Evolutionary conservation across 139 green algal species (phyloP).

Genomic region (Chlamydomonas schloesseri): DNA sequence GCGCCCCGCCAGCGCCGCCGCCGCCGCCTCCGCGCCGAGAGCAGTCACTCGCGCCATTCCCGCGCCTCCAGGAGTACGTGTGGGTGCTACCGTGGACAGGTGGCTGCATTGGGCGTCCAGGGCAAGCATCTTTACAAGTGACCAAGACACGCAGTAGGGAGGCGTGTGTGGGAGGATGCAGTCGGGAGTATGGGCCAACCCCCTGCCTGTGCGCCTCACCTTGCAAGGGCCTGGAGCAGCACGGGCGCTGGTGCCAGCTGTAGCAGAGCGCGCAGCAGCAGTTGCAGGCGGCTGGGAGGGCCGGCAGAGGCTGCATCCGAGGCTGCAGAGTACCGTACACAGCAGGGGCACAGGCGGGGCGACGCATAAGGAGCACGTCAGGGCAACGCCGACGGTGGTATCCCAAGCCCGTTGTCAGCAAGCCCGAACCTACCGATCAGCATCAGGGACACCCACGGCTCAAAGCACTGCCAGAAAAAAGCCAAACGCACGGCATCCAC

Average conservation of each 20-base stretch:
- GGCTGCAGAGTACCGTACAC: background rate
- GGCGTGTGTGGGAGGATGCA: too few relatives aligned
- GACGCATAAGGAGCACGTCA: background rate
- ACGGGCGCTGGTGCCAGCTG: constrained; percentile 21
- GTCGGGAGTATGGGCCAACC: too few relatives aligned
- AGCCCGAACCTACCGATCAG: background rate
- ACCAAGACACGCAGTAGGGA: too few relatives aligned
- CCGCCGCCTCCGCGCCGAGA: constrained; percentile 27
- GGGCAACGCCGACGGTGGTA: background rate
- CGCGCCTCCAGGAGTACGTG: background rate
- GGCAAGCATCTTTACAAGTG: too few relatives aligned
- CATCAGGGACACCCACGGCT: background rate
- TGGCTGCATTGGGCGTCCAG: constrained; percentile 52
- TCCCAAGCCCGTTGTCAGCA: background rate
- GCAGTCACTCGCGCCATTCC: constrained; percentile 45
- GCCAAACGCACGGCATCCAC: too few relatives aligned
- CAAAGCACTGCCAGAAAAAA: background rate
- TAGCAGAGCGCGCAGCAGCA: constrained; percentile 8
- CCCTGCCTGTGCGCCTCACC: too few relatives aligned
- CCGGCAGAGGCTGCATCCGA: background rate
- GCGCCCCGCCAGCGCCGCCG: constrained; percentile 45
- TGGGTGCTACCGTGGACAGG: constrained; percentile 57
- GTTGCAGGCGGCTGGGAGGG: background rate
- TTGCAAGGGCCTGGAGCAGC: background rate
- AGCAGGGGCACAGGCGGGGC: too few relatives aligned